Base-by-base conservation (phyloP, 129 eudicot genomes). In the Rutidosis leptorrhynchoides region DNA sequence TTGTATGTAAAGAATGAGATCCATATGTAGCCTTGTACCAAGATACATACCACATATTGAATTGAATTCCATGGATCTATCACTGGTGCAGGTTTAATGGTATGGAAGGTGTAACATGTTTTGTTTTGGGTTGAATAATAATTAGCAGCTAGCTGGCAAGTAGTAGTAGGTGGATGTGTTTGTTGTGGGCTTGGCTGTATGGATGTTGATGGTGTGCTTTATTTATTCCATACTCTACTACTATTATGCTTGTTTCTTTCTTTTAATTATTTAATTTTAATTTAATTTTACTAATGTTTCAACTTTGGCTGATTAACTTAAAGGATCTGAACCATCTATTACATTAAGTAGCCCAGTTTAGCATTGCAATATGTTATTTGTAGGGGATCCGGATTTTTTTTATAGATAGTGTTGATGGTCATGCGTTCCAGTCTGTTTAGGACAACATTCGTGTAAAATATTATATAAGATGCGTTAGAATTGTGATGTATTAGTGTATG, bases 111-210 rank as follows among this genome's bases (percentile, higher is more conserved):
- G 46, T 35, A 35, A 10, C 10, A 9, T 30, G 17, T 46, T 53
- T 17, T 53, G 16, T 54, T 54, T 17, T 32, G 72, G 72, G 29
- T 51, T 23, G 51, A 28, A 33, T 11, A 28, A 33, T 11, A 6
- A 20, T 2, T 19, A 20, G 59, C 16, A 67, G 42, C 43, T 51
- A 67, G 51, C 33, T 67, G 72, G 62, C 52, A 53, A 52, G 24
- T 67, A 21, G 72, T 30, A 52, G n/a, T 67, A 30, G 72, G 23
- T 30, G 72, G 17, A 67, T 67, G 52, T 67, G 3, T 30, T 32
- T 67, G 32, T 52, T 45, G 15, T 52, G n/a, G 49, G 49, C 51
- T 67, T 37, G 62, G 58, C 20, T 54, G 26, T 54, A 67, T 30
- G 48, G 60, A 66, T 48, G 45, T 35, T 26, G 48, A 66, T 28